Percentiles rank a stretch among this genome's conserved stretches.
Evolutionary conservation across 2,329 filamentous ascomycete species (phyloP).

Genomic region (Ceratocystis destructans): DNA sequence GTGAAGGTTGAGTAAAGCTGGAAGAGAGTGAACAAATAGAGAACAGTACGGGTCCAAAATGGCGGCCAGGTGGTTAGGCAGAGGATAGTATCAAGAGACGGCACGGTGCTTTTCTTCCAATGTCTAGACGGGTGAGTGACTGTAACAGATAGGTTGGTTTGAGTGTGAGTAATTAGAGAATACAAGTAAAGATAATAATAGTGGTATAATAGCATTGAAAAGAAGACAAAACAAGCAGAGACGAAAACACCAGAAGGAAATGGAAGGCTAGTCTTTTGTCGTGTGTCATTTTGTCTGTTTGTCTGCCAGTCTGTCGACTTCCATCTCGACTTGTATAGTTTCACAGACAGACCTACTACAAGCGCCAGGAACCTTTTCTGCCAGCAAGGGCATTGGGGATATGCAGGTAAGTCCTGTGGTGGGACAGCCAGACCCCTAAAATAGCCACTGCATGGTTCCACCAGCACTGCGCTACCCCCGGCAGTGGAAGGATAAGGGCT

Average conservation of each 20-base stretch:
- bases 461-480: not conserved
- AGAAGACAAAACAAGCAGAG: not conserved
- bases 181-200: not conserved
- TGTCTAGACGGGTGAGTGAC: not conserved
- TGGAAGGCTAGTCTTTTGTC: not conserved
- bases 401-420: not conserved
- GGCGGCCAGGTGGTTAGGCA: not conserved
- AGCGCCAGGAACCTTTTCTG: not conserved
- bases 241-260: not conserved
- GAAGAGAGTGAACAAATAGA: not conserved
- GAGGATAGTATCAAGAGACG: not conserved
- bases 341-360: not conserved
- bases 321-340: conserved; percentile 2
- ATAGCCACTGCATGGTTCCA: not conserved
- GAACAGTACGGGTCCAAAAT: not conserved
- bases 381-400: not conserved
- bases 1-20: not conserved
- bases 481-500: not conserved
- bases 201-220: not conserved
- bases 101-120: not conserved
- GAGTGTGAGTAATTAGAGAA: not conserved
- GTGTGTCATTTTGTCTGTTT: not conserved
- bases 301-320: not conserved
- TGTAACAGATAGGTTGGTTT: not conserved
- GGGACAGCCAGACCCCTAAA: not conserved